Evolutionary conservation across 192 early-diverging fungal genomes (phyloP).

Genomic region (Coemansia sp.): DNA sequence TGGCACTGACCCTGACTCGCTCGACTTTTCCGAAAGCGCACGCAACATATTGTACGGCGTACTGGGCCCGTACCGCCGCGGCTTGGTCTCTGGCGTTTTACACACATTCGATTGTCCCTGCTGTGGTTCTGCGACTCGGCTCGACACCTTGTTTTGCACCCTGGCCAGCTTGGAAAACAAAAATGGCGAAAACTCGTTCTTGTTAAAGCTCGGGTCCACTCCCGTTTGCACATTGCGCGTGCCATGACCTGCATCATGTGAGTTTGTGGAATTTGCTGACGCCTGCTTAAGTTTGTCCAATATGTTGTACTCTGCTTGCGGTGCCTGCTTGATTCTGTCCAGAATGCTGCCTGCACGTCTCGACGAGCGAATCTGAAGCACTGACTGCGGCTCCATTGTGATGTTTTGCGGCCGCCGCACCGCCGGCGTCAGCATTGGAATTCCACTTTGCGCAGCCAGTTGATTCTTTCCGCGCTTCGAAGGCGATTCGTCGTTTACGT

Average conservation of each 20-base stretch:
- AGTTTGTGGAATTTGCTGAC: too few species aligned
- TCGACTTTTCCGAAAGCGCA: conserved; percentile 34
- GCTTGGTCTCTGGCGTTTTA: conserved; percentile 20
- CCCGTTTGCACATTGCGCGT: conserved; percentile 5
- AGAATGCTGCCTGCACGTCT: conserved; percentile 30
- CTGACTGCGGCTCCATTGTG: conserved; percentile 11
- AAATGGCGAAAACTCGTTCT: conserved; percentile 31
- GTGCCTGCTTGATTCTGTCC: conserved; percentile 22
- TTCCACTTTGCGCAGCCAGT: neutral
- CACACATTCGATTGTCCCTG: neutral
- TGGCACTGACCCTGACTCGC: conserved; percentile 10
- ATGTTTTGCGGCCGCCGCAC: neutral
- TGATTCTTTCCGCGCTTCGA: conserved; percentile 28
- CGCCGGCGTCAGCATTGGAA: conserved; percentile 18
- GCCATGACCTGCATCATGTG: neutral
- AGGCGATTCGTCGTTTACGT: conserved; percentile 28
- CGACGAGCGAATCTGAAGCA: conserved; percentile 26
- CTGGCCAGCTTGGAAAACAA: conserved; percentile 21
- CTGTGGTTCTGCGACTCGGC: neutral
- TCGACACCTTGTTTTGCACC: neutral
- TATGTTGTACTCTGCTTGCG: neutral
- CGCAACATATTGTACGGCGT: conserved; percentile 29
- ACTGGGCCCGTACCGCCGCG: conserved; percentile 5
- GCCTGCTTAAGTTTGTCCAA: too few species aligned
- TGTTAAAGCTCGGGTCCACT: conserved; percentile 20